Percentiles rank a stretch among this genome's conserved stretches.
Conservation (phyloP, 805 yeast genomes). For the Metschnikowia koreensis region DNA sequence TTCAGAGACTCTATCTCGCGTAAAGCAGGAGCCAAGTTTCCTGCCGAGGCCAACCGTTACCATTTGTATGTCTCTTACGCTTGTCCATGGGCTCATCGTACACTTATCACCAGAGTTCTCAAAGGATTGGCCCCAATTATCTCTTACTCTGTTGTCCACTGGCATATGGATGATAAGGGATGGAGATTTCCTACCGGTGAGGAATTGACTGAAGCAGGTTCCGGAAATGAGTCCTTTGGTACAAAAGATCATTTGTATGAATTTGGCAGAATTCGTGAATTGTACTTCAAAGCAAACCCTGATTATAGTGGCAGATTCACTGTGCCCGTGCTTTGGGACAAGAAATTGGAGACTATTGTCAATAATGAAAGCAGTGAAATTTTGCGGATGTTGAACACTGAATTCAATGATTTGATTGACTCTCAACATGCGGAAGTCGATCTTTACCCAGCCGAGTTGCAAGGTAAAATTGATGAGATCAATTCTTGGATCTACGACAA, state of each 20-base stretch:
- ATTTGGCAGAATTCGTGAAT: slow-evolving; percentile 57
- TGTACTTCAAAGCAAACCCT: slow-evolving; percentile 74
- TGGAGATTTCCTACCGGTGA: slow-evolving; percentile 73
- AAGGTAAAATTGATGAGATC: slow-evolving; percentile 64
- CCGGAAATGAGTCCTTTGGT: slow-evolving; percentile 48
- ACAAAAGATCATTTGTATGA: slow-evolving; percentile 51
- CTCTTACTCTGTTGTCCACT: slow-evolving; percentile 78
- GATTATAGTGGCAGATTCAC: slow-evolving; percentile 81
- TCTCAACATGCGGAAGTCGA: slow-evolving; percentile 50
- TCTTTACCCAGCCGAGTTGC: slow-evolving; percentile 58
- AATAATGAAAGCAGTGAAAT: slow-evolving; percentile 90
- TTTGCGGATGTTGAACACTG: slow-evolving; percentile 77
- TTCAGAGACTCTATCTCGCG: slow-evolving; percentile 66
- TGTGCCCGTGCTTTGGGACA: slow-evolving; percentile 94
- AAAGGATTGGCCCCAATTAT: slow-evolving; percentile 65
- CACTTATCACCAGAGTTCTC: slow-evolving; percentile 66
- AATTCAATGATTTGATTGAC: slow-evolving; percentile 59
- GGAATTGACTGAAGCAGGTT: slow-evolving; percentile 40
- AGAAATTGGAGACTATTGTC: slow-evolving; percentile 76
- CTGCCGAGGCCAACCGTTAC: slow-evolving; percentile 78
- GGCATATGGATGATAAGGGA: slow-evolving; percentile 84
- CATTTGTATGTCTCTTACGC: slow-evolving; percentile 85
- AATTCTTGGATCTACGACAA: slow-evolving; percentile 81
- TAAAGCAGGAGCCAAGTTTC: slow-evolving; percentile 56
- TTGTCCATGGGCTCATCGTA: slow-evolving; percentile 96